These are phyloP conservation scores for Lactarius akahatsu DNA, from an alignment of 768 basidiomycete genomes.

Conservation along the genomic window DNA sequence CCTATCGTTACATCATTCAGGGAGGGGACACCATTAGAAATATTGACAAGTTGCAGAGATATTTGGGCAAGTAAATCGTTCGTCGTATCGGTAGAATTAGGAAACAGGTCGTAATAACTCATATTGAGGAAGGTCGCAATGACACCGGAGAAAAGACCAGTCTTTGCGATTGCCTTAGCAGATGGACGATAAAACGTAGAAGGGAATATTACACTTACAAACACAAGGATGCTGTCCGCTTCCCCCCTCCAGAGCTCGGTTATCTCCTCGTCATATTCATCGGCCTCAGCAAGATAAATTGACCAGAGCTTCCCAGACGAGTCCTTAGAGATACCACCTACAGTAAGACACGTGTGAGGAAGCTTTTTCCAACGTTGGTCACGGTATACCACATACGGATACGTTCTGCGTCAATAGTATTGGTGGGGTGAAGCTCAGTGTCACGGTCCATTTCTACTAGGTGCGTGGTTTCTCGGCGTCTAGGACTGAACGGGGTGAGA, in stretches of 20 bases:
- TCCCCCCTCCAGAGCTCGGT: neutral
- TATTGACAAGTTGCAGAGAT: neutral
- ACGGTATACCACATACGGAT: neutral
- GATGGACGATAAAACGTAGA: neutral
- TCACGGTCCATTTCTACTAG: neutral
- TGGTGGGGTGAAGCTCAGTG: neutral
- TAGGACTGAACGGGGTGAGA: too few species aligned
- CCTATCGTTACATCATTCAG: too few species aligned
- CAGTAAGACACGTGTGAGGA: neutral
- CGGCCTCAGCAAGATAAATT: neutral
- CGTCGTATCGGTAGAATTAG: neutral
- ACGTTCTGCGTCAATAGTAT: neutral
- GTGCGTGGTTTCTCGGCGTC: too few species aligned
- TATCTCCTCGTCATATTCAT: neutral
- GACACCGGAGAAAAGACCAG: slow-evolving; percentile 7
- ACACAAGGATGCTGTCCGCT: neutral
- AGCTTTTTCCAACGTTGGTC: neutral
- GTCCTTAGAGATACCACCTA: neutral
- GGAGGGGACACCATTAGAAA: neutral
- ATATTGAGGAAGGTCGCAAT: neutral
- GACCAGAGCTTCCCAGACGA: slow-evolving; percentile 3
- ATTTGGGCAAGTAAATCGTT: neutral
- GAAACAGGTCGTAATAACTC: neutral
- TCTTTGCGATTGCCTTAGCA: neutral
- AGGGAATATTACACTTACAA: neutral